Percentiles rank a stretch among this genome's conserved stretches.
phyloP scores from a whole-genome alignment of 176 grass and related monocot species.

The Eragrostis nindensis region DNA sequence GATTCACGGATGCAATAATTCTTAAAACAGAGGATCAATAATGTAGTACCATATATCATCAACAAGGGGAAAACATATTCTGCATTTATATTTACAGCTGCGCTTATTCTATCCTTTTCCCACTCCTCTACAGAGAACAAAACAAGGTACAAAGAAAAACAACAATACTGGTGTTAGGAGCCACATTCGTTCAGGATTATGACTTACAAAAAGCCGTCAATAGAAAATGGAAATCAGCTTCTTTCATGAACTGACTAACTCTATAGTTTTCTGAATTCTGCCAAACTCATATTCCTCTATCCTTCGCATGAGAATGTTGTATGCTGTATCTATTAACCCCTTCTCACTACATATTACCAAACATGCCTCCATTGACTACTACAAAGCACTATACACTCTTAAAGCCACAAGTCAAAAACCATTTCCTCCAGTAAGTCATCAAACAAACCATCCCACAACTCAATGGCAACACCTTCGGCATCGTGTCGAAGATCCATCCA shows the following conservation, averaged over 20 bases:
- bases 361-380: slow-evolving; percentile 11
- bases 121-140: slow-evolving; percentile 26
- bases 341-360: slow-evolving; percentile 33
- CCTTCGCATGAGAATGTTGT: slow-evolving; percentile 23
- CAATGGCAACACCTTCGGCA: slow-evolving; percentile 41
- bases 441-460: slow-evolving; percentile 66
- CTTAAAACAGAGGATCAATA: background rate
- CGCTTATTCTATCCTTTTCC: slow-evolving; percentile 16
- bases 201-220: slow-evolving; percentile 19
- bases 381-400: slow-evolving; percentile 42
- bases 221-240: slow-evolving; percentile 16
- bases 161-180: slow-evolving; percentile 32
- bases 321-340: slow-evolving; percentile 22
- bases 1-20: slow-evolving; percentile 4
- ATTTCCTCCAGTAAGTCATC: slow-evolving; percentile 78
- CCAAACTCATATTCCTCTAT: slow-evolving; percentile 20
- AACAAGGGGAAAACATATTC: background rate
- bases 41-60: slow-evolving; percentile 13
- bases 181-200: slow-evolving; percentile 26
- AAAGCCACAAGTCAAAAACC: slow-evolving; percentile 76
- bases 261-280: slow-evolving; percentile 34
- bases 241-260: slow-evolving; percentile 30
- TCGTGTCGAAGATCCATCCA: slow-evolving; percentile 69
- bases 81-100: slow-evolving; percentile 31
- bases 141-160: slow-evolving; percentile 7